These are phyloP conservation scores for Trichosporon asahii DNA, from an alignment of 1,284 basidiomycete species.

Conservation along the genomic window DNA sequence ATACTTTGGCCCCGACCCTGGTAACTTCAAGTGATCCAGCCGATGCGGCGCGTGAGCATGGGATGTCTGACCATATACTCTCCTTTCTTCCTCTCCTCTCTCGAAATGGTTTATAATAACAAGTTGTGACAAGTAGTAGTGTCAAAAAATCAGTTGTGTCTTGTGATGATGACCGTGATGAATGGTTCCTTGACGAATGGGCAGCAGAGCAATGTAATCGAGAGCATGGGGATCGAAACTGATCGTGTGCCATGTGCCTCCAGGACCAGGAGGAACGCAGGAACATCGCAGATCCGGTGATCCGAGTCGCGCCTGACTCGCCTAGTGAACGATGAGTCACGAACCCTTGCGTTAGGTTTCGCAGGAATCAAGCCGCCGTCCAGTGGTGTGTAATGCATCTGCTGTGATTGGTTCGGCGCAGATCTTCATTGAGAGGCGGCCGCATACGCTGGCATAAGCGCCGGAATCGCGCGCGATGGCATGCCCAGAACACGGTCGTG, in stretches of 20 bases:
- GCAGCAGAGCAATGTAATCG: not conserved
- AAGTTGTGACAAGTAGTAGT: not conserved
- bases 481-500: not conserved
- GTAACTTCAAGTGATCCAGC: constrained; percentile 9
- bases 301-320: not conserved
- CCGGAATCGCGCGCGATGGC: not conserved
- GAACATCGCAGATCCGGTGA: not conserved
- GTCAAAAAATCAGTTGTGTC: not conserved
- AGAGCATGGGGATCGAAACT: not conserved
- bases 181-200: not conserved
- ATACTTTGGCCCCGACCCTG: constrained; percentile 25
- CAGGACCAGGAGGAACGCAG: too few relatives aligned
- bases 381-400: not conserved
- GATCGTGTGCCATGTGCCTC: not conserved
- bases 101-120: not conserved
- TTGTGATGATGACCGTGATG: not conserved
- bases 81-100: not conserved
- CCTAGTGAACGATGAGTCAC: not conserved
- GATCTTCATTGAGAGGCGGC: not conserved
- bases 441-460: not conserved
- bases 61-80: not conserved
- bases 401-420: not conserved
- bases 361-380: not conserved
- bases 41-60: not conserved
- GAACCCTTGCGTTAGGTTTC: not conserved